Evolutionary conservation across 2,329 filamentous ascomycete species (phyloP).

Genomic region (Coniochaeta pulveracea): DNA sequence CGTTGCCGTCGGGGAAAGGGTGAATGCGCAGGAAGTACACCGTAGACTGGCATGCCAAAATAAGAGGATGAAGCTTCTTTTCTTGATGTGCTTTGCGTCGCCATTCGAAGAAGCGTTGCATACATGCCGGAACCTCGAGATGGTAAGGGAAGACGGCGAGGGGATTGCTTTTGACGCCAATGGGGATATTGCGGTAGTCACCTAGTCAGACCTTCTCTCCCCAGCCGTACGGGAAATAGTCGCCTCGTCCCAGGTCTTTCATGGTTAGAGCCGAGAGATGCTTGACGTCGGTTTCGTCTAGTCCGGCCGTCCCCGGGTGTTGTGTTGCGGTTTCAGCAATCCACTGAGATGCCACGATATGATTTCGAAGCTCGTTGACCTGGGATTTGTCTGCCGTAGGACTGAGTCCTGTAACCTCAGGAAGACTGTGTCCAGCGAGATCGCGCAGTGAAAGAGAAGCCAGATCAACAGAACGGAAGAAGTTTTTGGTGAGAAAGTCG

Average conservation of each 20-base stretch:
- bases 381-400: slow-evolving; percentile 4
- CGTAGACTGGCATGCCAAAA: slow-evolving; percentile 11
- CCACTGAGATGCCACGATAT: slow-evolving; percentile 13
- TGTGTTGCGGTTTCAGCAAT: slow-evolving; percentile 9
- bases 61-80: slow-evolving; percentile 11
- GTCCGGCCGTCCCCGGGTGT: slow-evolving; percentile 7
- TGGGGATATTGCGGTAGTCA: slow-evolving; percentile 10
- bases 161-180: slow-evolving; percentile 10
- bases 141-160: slow-evolving; percentile 13
- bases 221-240: slow-evolving; percentile 8
- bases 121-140: slow-evolving; percentile 11
- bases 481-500: slow-evolving; percentile 4
- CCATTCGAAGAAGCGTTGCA: slow-evolving; percentile 10
- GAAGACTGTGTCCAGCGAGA: slow-evolving; percentile 2
- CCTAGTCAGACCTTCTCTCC: slow-evolving; percentile 7
- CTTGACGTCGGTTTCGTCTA: slow-evolving; percentile 9
- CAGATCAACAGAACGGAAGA: slow-evolving; percentile 4
- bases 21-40: slow-evolving; percentile 11
- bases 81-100: slow-evolving; percentile 8
- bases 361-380: slow-evolving; percentile 11
- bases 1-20: slow-evolving; percentile 14
- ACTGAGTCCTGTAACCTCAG: slow-evolving; percentile 5
- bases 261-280: slow-evolving; percentile 4
- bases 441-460: slow-evolving; percentile 3
- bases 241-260: slow-evolving; percentile 8